Evolutionary conservation across 129 eudicot genomes (phyloP).

Genomic region (Artemisia argyi): DNA sequence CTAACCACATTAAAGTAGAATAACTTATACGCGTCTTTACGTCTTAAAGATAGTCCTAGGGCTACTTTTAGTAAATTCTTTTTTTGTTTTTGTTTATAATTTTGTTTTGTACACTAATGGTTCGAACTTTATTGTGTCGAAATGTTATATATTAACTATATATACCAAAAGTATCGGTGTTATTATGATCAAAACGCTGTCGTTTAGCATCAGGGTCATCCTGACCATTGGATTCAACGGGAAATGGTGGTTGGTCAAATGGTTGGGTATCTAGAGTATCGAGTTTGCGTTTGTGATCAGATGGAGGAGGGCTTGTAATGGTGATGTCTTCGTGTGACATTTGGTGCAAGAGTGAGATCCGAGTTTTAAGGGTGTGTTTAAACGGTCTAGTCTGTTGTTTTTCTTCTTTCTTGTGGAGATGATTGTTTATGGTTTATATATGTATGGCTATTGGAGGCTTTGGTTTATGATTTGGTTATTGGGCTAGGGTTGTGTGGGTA

Average conservation of each 20-base stretch:
- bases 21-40: too few species aligned
- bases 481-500: background rate
- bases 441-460: constrained; percentile 10
- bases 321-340: constrained; percentile 58
- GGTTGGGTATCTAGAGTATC: constrained; percentile 63
- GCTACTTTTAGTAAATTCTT: too few species aligned
- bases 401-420: background rate
- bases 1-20: too few species aligned
- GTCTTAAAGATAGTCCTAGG: too few species aligned
- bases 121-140: too few species aligned
- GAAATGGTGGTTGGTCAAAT: constrained; percentile 39
- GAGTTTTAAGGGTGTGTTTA: constrained; percentile 31
- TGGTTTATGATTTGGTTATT: constrained; percentile 7
- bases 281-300: constrained; percentile 75
- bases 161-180: constrained; percentile 44
- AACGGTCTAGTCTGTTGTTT: background rate
- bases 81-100: too few species aligned
- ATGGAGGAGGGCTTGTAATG: constrained; percentile 42
- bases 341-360: constrained; percentile 33
- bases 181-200: constrained; percentile 59
- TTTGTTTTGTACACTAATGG: too few species aligned
- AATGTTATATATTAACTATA: background rate
- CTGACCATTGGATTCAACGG: constrained; percentile 35
- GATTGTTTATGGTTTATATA: background rate
- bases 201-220: constrained; percentile 70